Percentiles rank a stretch among this genome's conserved stretches.
Conservation (phyloP, 1,139 yeast species). For the Oligophagozyma castellii region DNA sequence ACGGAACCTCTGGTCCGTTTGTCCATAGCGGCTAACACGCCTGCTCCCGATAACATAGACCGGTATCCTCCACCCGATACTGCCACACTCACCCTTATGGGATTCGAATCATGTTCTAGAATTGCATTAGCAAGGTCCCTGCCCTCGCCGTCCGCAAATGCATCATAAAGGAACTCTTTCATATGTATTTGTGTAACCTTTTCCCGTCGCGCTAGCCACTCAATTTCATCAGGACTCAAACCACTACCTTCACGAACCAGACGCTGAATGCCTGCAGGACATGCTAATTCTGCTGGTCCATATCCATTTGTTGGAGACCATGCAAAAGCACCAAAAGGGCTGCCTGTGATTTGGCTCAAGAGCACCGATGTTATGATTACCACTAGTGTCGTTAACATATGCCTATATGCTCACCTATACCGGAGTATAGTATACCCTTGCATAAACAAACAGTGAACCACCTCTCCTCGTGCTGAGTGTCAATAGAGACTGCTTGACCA, state of each 20-base stretch:
- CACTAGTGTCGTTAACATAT: no score
- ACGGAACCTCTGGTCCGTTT: constrained; percentile 48
- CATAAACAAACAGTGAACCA: no score
- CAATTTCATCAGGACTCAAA: constrained; percentile 19
- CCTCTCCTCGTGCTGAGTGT: no score
- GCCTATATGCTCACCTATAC: no score
- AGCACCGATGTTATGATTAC: no score
- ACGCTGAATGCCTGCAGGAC: constrained; percentile 5
- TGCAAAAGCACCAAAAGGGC: no score
- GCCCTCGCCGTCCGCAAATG: constrained; percentile 39
- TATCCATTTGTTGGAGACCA: constrained; percentile 38
- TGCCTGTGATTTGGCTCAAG: no score
- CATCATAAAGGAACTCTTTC: constrained; percentile 39
- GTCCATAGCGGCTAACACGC: constrained; percentile 69
- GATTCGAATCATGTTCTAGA: no score
- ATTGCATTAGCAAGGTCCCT: constrained; percentile 27
- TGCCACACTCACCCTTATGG: constrained; percentile 46
- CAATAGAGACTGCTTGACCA: no score
- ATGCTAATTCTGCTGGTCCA: constrained; percentile 40
- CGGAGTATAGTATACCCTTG: no score
- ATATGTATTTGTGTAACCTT: constrained; percentile 30
- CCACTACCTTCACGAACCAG: constrained; percentile 30
- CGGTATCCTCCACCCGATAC: constrained; percentile 90
- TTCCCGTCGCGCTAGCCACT: constrained; percentile 34
- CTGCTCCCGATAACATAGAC: constrained; percentile 87